Conservation (phyloP, 192 early-diverging fungal species). For the Coemansia sp. region DNA sequence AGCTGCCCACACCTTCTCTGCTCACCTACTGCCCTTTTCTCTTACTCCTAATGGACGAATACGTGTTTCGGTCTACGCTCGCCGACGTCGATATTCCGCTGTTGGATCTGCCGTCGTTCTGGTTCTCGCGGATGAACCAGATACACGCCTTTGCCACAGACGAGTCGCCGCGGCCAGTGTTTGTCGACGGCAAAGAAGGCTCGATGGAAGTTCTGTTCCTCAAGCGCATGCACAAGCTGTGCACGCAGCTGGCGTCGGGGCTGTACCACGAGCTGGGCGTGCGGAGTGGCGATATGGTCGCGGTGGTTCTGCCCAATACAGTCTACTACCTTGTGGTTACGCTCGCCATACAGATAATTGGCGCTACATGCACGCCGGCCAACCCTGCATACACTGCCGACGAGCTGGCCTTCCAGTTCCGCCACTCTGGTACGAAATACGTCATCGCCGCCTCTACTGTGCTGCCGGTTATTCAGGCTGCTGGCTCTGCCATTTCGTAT, state of each 20-base stretch:
- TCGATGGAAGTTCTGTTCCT: not conserved
- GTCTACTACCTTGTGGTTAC: constrained; percentile 61
- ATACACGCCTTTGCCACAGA: constrained; percentile 15
- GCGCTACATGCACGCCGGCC: constrained; percentile 61
- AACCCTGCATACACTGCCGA: constrained; percentile 75
- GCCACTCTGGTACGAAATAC: constrained; percentile 61
- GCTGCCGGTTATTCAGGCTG: not conserved
- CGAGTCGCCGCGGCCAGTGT: constrained; percentile 22
- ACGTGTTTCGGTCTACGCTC: constrained; percentile 27
- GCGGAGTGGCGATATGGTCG: constrained; percentile 66
- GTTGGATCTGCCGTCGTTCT: constrained; percentile 43
- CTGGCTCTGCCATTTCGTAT: not conserved
- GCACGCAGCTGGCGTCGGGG: constrained; percentile 11
- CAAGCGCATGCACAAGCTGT: constrained; percentile 4
- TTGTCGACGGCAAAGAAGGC: constrained; percentile 5
- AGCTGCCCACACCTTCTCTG: constrained; percentile 12
- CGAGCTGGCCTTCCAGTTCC: constrained; percentile 73
- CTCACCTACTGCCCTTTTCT: not conserved
- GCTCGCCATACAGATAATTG: constrained; percentile 57
- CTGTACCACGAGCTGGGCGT: constrained; percentile 51
- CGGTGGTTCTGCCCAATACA: constrained; percentile 66
- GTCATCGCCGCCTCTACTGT: constrained; percentile 54
- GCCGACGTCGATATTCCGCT: constrained; percentile 24
- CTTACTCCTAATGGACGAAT: not conserved
- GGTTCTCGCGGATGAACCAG: constrained; percentile 19